Evolutionary conservation across 805 yeast genomes (phyloP).

Genomic region (Saccharomycopsis sp.): DNA sequence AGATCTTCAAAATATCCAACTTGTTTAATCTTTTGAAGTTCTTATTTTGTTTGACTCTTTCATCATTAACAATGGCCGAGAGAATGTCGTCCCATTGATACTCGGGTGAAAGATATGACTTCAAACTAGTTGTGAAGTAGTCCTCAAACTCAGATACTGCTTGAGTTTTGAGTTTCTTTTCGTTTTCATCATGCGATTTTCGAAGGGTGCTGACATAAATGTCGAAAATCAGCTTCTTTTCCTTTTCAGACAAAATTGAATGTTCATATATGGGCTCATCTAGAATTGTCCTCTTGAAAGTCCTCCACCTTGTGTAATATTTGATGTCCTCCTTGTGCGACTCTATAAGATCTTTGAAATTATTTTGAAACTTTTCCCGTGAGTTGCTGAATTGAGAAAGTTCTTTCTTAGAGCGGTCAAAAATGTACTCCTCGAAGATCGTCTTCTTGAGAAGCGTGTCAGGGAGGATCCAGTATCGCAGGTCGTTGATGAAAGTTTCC

Average conservation of each 20-base stretch:
- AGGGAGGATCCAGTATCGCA: conserved; percentile 57
- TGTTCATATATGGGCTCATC: conserved; percentile 62
- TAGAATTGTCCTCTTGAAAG: conserved; percentile 41
- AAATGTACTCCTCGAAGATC: conserved; percentile 56
- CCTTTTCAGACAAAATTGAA: conserved; percentile 47
- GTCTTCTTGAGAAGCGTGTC: conserved; percentile 53
- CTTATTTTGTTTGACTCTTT: conserved; percentile 49
- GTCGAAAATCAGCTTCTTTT: conserved; percentile 45
- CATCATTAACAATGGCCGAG: conserved; percentile 32
- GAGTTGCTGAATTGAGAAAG: conserved; percentile 43
- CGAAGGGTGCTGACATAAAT: conserved; percentile 39
- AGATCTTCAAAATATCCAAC: conserved; percentile 51
- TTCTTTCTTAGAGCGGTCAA: conserved; percentile 41
- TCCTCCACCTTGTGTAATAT: conserved; percentile 56
- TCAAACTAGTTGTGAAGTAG: conserved; percentile 33
- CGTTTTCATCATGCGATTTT: conserved; percentile 23
- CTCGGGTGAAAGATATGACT: conserved; percentile 11
- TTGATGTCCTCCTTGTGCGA: conserved; percentile 34
- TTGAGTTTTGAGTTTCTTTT: conserved; percentile 30
- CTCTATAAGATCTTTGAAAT: conserved; percentile 41
- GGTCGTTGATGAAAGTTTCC: conserved; percentile 45
- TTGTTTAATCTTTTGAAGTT: conserved; percentile 44
- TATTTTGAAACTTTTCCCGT: conserved; percentile 44
- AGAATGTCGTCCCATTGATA: conserved; percentile 34
- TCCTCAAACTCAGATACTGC: conserved; percentile 46